A percentile compares a stretch with the other conserved stretches of the same genome.
phyloP scores from a whole-genome alignment of 78 protist genomes.

The Dictyostelium firmibasis region DNA sequence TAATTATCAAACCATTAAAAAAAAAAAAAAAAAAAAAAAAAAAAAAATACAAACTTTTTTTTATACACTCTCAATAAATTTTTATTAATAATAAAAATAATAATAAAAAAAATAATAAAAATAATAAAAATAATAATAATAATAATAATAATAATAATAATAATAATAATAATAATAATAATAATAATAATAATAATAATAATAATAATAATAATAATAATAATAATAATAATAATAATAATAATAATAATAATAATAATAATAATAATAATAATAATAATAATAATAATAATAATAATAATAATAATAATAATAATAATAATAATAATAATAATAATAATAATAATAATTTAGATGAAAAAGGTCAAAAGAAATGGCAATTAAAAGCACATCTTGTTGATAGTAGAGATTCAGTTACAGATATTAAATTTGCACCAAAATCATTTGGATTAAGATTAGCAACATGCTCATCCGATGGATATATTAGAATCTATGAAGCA shows the following conservation, averaged over 20 bases:
- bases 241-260: no score
- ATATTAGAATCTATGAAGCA: conserved; percentile 93
- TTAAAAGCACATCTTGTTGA: conserved; percentile 82
- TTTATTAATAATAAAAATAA: neutral
- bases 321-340: neutral
- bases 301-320: neutral
- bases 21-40: no score
- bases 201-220: no score
- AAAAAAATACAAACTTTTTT: neutral
- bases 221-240: no score
- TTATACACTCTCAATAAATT: neutral
- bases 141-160: no score
- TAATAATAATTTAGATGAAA: conserved; percentile 14
- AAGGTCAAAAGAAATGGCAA: conserved; percentile 22
- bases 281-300: no score
- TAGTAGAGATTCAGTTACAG: conserved; percentile 80
- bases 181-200: no score
- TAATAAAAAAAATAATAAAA: neutral
- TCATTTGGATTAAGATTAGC: conserved; percentile 87
- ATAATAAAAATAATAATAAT: neutral
- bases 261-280: no score
- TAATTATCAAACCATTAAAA: neutral
- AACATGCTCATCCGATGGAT: conserved; percentile 89
- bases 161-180: no score
- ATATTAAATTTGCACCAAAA: conserved; percentile 90